Conservation (phyloP, 352 stramenopile genomes). For the Pythium volutum region DNA sequence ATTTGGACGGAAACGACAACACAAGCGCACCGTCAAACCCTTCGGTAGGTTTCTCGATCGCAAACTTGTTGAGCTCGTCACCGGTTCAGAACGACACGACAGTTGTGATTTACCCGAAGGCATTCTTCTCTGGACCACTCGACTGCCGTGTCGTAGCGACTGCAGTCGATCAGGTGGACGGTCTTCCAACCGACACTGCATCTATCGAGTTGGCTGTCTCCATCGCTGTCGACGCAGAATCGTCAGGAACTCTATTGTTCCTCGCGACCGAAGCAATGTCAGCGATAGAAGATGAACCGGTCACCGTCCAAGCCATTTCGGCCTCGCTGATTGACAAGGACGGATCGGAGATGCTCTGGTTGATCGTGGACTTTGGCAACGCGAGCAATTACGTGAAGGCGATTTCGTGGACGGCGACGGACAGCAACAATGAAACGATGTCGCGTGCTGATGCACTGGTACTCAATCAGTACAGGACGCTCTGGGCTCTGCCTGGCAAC, state of each 20-base stretch:
- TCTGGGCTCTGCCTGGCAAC: conserved; percentile 4
- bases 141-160: conserved; percentile 21
- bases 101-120: conserved; percentile 23
- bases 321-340: conserved; percentile 19
- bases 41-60: neutral
- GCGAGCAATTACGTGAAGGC: conserved; percentile 3
- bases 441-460: neutral
- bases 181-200: neutral
- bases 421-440: neutral
- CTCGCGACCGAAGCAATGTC: neutral
- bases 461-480: neutral
- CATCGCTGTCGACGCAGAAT: neutral
- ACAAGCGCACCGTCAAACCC: neutral
- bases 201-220: neutral
- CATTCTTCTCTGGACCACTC: conserved; percentile 34
- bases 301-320: conserved; percentile 2
- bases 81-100: conserved; percentile 3
- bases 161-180: conserved; percentile 20
- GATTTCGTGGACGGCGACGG: conserved; percentile 15
- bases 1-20: neutral
- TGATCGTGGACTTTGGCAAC: conserved; percentile 18
- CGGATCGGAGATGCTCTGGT: conserved; percentile 20
- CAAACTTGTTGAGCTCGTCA: neutral
- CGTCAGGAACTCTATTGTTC: conserved; percentile 4
- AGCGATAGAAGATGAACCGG: conserved; percentile 7